Percentiles rank a stretch among this genome's conserved stretches.
phyloP scores from a whole-genome alignment of 2,329 filamentous ascomycete species.

The Aureobasidium sp. region DNA sequence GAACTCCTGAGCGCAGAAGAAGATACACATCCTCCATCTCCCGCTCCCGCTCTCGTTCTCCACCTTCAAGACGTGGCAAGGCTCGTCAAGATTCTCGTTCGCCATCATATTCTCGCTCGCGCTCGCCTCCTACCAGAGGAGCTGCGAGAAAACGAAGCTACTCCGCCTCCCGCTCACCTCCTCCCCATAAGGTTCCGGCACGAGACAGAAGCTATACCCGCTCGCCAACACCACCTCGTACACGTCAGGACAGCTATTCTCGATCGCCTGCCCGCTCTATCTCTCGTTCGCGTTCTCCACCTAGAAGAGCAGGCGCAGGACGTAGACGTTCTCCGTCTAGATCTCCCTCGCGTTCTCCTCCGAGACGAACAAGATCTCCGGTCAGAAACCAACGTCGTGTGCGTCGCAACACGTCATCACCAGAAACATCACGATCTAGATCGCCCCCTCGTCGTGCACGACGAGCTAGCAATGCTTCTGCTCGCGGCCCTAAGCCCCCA shows the following conservation, averaged over 20 bases:
- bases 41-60: constrained; percentile 18
- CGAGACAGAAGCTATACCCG: constrained; percentile 10
- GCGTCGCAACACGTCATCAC: constrained; percentile 8
- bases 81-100: constrained; percentile 15
- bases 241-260: constrained; percentile 1
- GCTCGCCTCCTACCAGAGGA: constrained; percentile 17
- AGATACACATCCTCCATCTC: constrained; percentile 16
- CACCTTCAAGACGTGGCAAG: constrained; percentile 15
- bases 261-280: neutral
- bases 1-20: constrained; percentile 21
- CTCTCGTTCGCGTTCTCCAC: constrained; percentile 1
- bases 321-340: constrained; percentile 9
- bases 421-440: constrained; percentile 6
- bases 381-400: constrained; percentile 1
- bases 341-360: constrained; percentile 14
- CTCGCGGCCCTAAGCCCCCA: neutral
- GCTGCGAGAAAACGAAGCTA: constrained; percentile 18
- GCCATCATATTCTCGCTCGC: constrained; percentile 14
- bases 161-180: constrained; percentile 12
- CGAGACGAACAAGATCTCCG: constrained; percentile 9
- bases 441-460: constrained; percentile 2
- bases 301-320: constrained; percentile 7
- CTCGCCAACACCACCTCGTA: constrained; percentile 10
- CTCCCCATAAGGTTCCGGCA: constrained; percentile 2
- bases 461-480: constrained; percentile 1